Evolutionary conservation across 768 basidiomycete species (phyloP).

Genomic region (Agrocybe praecox): DNA sequence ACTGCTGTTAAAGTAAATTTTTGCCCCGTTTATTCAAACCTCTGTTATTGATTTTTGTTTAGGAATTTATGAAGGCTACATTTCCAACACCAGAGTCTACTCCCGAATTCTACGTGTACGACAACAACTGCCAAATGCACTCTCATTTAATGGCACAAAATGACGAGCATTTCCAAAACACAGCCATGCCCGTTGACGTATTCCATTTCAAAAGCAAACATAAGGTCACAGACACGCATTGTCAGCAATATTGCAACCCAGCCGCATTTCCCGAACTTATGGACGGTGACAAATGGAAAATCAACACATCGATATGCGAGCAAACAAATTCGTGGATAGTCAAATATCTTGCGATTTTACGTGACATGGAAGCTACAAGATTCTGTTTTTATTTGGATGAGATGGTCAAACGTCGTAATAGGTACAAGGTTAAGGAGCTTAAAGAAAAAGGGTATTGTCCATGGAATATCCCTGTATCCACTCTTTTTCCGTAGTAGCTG

Average conservation of each 20-base stretch:
- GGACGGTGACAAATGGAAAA: conserved; percentile 17
- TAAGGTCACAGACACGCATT: conserved; percentile 22
- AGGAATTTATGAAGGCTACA: conserved; percentile 19
- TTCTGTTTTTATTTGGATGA: conserved; percentile 38
- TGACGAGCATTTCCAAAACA: conserved; percentile 20
- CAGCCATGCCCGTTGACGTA: conserved; percentile 24
- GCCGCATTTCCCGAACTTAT: conserved; percentile 20
- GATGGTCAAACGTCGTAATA: conserved; percentile 25
- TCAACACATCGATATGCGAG: conserved; percentile 39
- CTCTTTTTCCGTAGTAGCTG: no score
- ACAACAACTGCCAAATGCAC: conserved; percentile 25
- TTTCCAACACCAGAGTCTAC: conserved; percentile 19
- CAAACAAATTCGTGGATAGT: conserved; percentile 35
- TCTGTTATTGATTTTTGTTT: no score
- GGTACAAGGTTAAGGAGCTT: no score
- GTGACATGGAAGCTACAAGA: conserved; percentile 27
- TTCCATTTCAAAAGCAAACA: conserved; percentile 30
- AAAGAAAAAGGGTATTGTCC: no score
- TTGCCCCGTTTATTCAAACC: neutral
- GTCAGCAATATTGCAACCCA: conserved; percentile 28
- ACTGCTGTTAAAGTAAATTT: conserved; percentile 20
- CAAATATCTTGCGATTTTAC: conserved; percentile 26
- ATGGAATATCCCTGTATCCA: no score
- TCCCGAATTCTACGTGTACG: conserved; percentile 23
- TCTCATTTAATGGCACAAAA: conserved; percentile 7